phyloP scores from a whole-genome alignment of 352 stramenopile species.

The Sclerospora graminicola region DNA sequence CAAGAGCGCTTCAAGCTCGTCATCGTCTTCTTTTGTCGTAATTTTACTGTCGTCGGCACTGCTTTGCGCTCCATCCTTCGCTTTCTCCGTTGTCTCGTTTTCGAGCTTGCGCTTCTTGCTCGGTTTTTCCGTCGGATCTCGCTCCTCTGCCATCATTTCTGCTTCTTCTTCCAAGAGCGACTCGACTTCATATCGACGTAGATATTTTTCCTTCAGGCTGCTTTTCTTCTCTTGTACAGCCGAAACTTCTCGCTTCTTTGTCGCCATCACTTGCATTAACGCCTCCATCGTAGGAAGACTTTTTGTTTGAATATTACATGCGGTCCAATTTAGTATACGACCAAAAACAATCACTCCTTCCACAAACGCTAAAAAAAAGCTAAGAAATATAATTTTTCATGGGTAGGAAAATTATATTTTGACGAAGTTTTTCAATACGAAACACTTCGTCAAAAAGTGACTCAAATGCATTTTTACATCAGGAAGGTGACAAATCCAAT shows the following conservation, averaged over 20 bases:
- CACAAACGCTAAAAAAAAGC: not conserved
- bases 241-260: slow-evolving; percentile 75
- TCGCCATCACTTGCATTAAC: slow-evolving; percentile 59
- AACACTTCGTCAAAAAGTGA: too few species aligned
- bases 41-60: not conserved
- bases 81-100: not conserved
- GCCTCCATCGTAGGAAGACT: slow-evolving; percentile 39
- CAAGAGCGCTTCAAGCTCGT: slow-evolving; percentile 25
- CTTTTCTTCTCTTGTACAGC: slow-evolving; percentile 38
- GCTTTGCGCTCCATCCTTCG: not conserved
- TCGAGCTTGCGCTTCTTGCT: slow-evolving; percentile 43
- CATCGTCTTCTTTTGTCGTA: slow-evolving; percentile 1
- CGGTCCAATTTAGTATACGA: too few species aligned
- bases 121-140: slow-evolving; percentile 23
- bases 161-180: slow-evolving; percentile 32
- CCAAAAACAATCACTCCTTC: too few species aligned
- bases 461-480: too few species aligned
- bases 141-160: slow-evolving; percentile 2
- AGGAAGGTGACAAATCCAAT: too few species aligned
- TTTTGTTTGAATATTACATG: not conserved
- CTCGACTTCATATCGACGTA: slow-evolving; percentile 68
- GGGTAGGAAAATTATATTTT: not conserved
- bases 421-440: too few species aligned
- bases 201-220: slow-evolving; percentile 60
- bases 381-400: not conserved